phyloP scores from a whole-genome alignment of 768 basidiomycete species.

The Leucosporidium yakuticum region DNA sequence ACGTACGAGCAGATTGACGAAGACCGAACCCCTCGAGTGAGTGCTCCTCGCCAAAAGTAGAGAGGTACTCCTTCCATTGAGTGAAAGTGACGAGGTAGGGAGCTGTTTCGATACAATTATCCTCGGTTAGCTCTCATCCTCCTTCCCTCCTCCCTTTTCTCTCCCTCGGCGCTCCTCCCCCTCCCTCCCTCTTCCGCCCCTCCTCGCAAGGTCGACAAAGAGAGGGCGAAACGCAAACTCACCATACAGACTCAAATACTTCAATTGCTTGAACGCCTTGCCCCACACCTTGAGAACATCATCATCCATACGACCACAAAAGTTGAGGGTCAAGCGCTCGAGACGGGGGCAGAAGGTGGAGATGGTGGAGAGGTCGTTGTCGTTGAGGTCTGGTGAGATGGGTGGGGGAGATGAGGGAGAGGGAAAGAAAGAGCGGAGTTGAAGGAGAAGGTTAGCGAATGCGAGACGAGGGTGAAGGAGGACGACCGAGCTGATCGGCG shows the following conservation, averaged over 20 bases:
- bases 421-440: not conserved
- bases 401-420: not conserved
- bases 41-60: conserved; percentile 49
- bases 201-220: not conserved
- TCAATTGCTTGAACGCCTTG: conserved; percentile 59
- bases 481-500: not conserved
- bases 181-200: too few relatives aligned
- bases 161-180: too few relatives aligned
- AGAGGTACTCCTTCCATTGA: conserved; percentile 71
- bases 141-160: too few relatives aligned
- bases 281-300: conserved; percentile 49
- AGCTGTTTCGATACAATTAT: not conserved
- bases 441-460: too few relatives aligned
- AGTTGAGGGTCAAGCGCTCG: conserved; percentile 68
- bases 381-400: conserved; percentile 55
- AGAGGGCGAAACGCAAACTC: conserved; percentile 56
- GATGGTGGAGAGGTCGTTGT: conserved; percentile 63
- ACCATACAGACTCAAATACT: conserved; percentile 70
- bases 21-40: conserved; percentile 67
- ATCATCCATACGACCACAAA: conserved; percentile 75
- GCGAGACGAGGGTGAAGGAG: too few relatives aligned
- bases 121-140: too few relatives aligned
- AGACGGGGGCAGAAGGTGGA: conserved; percentile 79
- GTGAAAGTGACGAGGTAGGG: conserved; percentile 54
- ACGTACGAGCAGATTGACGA: conserved; percentile 42